These are phyloP conservation scores for Plasmodium falciparum DNA, from an alignment of 169 alveolate species.

Conservation along the genomic window DNA sequence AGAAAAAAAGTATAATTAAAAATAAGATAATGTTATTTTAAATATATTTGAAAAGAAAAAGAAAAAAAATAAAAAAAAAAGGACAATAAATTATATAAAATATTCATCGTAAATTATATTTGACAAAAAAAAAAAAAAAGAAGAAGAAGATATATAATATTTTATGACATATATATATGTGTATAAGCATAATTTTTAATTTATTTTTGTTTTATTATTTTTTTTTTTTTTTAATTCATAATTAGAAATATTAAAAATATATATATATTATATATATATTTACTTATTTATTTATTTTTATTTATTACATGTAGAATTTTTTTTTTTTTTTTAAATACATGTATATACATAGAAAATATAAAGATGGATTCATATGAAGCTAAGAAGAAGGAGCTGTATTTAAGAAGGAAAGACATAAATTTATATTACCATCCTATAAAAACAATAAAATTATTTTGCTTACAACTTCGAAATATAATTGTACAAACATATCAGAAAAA, in stretches of 20 bases:
- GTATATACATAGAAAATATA: slow-evolving; percentile 31
- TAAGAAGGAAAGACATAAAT: slow-evolving; percentile 67
- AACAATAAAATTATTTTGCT: slow-evolving; percentile 43
- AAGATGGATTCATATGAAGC: slow-evolving; percentile 70
- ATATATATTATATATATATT: not conserved
- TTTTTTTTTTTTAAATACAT: slow-evolving; percentile 35
- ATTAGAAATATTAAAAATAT: not conserved
- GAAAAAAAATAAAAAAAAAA: too few species aligned
- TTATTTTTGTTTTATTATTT: too few species aligned
- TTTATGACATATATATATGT: too few species aligned
- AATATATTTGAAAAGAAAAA: too few species aligned
- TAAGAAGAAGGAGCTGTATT: slow-evolving; percentile 70
- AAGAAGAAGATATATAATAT: too few species aligned
- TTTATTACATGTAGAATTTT: not conserved
- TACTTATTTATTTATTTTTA: not conserved
- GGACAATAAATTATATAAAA: too few species aligned
- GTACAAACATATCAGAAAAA: slow-evolving; percentile 27
- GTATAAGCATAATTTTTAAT: not conserved
- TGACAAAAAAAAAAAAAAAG: too few species aligned
- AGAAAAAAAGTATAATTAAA: too few species aligned
- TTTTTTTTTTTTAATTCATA: slow-evolving; percentile 15
- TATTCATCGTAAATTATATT: too few species aligned
- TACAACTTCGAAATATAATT: slow-evolving; percentile 52
- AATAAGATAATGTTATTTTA: too few species aligned
- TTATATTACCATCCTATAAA: slow-evolving; percentile 66